Base-by-base conservation (phyloP, 1,139 yeast genomes). In the Pneumocystis murina region DNA sequence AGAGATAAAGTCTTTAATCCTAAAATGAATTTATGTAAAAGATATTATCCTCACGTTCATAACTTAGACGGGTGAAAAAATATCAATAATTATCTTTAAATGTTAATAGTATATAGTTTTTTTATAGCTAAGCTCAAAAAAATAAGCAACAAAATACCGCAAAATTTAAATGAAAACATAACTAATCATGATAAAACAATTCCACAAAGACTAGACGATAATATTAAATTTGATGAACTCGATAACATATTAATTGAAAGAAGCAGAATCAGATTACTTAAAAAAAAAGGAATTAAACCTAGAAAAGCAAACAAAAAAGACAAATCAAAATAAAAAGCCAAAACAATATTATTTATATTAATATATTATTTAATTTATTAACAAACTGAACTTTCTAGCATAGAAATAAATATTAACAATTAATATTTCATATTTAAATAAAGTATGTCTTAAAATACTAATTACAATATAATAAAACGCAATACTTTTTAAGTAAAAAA, bases 11-110 rank as follows among this genome's bases (percentile, higher is more conserved):
- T 84, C 66, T 94, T 91, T 79, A 85, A 87, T 73, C 82, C 88
- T 63, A 83, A 83, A 69, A 75, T 92, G 65, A 82, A 83, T 62
- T 78, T 91, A 70, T 90, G 98, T 1, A 85, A 96, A 78, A 84
- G 99, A 75, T 94, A 92, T 75, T 94, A 92, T 74, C 99, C 99
- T 64, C 99, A 94, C 75, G 91, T 96, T 40, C 92, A 92, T 75
- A 94, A 94, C 75, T 98, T 94, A 64, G 99, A 94, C 76, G 99
- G 99, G 55, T 48, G 5, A 48, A 12, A 24, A 48, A 20, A 10
- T 48, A 24, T 48, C 20, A 24, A 48, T 48, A 48, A 12, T 48
- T 48, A 20, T 41, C 14, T 48, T 10, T 48, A 48, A 24, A 10
- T 48, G 14, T 48, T 48, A 24, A 48, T 24, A 12, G 28, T 48